Evolutionary conservation across 305 asterid species (phyloP), one percentile per base, ranked within the genome.

Genomic region (Nicotiana rustica): DNA sequence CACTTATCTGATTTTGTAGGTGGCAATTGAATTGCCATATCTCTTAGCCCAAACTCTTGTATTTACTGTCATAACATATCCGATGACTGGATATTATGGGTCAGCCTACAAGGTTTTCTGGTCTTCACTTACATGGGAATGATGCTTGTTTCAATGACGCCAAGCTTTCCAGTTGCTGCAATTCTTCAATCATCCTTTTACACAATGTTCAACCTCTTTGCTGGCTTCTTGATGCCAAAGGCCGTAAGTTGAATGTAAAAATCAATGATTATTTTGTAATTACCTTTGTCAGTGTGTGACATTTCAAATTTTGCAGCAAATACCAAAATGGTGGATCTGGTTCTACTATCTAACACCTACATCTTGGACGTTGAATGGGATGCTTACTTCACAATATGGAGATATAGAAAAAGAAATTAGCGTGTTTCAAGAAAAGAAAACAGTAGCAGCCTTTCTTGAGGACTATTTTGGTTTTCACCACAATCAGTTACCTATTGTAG

Each of bases 291-390:
- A 21, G 0, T 15, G 33, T 57, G 35, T 57, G 3, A 60, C 36
- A 36, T 14, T 77, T 59, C 7, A 59, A 17, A 6, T 17, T 79
- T 10, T 81, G 81, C 93, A 92, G 95, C 88, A 87, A 85, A 90
- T 92, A 14, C 97, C 97, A 2, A 91, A 88, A 62, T 92, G 95
- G 95, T 92, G 93, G 95, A 52, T 92, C 18, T 92, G 97, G 95
- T 83, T 85, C 18, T 90, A 88, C 29, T 92, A 90, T 64, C 12
- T 87, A 76, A 60, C 44, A 79, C 97, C 93, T 3, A 88, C 93
- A 79, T 88, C 95, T 2, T 92, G 97, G 97, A 81, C 92, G 0
- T 78, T 92, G 17, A 87, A 90, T 36, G 31, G 25, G 25, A 25
- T 25, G 25, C 25, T 25, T 25, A 25, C 25, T 25, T 25, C 25